A percentile compares a stretch with the other conserved stretches of the same genome.
Evolutionary conservation across 768 basidiomycete species (phyloP).

Genomic region (Fomitopsis pulvina): DNA sequence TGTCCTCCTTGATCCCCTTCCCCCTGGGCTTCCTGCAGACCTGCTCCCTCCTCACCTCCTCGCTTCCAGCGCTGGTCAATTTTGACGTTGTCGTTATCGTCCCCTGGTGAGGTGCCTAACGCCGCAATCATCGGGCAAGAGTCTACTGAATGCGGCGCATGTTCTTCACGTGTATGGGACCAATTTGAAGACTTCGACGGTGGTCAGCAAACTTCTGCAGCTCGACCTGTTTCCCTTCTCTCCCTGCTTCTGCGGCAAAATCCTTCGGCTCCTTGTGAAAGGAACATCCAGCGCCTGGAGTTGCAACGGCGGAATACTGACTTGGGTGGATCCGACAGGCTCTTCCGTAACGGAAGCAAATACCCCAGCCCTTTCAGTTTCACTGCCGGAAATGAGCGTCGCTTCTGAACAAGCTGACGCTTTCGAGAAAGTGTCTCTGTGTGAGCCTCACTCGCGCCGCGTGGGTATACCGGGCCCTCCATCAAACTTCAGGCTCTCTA

Average conservation of each 20-base stretch:
- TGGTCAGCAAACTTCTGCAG: background rate
- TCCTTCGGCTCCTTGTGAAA: background rate
- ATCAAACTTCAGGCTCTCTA: constrained; percentile 18
- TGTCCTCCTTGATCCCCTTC: too few species aligned
- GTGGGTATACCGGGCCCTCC: constrained; percentile 17
- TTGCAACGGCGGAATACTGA: background rate
- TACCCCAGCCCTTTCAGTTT: background rate
- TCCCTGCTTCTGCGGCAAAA: background rate
- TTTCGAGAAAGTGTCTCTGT: constrained; percentile 16
- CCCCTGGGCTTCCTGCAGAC: background rate
- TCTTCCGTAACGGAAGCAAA: background rate
- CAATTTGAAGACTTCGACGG: background rate
- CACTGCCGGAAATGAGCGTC: constrained; percentile 17
- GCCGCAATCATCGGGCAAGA: background rate
- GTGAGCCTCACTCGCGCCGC: constrained; percentile 28
- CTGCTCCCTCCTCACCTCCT: background rate
- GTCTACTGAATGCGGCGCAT: background rate
- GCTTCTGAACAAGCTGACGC: constrained; percentile 1
- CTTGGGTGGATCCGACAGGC: background rate
- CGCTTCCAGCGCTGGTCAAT: background rate
- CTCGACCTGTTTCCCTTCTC: background rate
- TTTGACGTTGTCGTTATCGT: background rate
- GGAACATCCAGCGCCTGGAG: background rate
- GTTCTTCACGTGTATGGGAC: constrained; percentile 2
- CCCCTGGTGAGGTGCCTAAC: background rate